Evolutionary conservation across 148 eudicot genomes (phyloP).

Genomic region (Bassia scoparia): DNA sequence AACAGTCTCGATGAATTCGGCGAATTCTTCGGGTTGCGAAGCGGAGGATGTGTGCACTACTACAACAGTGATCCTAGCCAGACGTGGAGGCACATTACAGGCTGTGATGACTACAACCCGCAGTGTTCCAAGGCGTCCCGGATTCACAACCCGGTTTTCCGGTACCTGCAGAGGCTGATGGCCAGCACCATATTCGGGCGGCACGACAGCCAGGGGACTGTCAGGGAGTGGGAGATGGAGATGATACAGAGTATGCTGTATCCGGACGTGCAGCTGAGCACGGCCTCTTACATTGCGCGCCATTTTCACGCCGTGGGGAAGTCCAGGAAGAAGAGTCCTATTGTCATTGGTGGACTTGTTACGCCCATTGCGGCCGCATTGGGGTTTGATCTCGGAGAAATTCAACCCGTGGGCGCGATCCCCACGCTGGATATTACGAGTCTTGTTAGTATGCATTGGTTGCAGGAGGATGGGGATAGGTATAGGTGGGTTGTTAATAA

Average conservation of each 20-base stretch:
- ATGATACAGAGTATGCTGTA: constrained; percentile 4
- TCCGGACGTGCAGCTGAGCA: background rate
- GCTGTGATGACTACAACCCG: background rate
- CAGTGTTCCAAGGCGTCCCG: background rate
- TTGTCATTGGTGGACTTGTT: constrained; percentile 4
- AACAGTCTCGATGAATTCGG: background rate
- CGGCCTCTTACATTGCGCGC: background rate
- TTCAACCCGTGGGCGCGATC: background rate
- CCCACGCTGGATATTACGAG: constrained; percentile 5
- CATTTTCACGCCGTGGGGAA: constrained; percentile 2
- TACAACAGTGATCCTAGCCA: constrained; percentile 1
- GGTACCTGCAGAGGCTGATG: constrained; percentile 2
- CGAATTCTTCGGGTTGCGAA: background rate
- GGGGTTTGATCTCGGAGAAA: background rate
- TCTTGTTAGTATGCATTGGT: constrained; percentile 1
- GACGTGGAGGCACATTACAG: background rate
- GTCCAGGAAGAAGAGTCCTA: constrained; percentile 4
- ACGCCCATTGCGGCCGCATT: background rate
- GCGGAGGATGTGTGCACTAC: background rate
- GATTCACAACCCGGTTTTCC: constrained; percentile 2
- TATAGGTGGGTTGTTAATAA: constrained; percentile 1
- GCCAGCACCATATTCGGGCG: constrained; percentile 1
- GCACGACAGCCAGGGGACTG: constrained; percentile 10
- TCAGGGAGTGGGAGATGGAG: constrained; percentile 8
- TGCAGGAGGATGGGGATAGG: constrained; percentile 12